These are phyloP conservation scores for Fusarium bactridioides DNA, from an alignment of 2,329 filamentous ascomycete species.

Conservation along the genomic window DNA sequence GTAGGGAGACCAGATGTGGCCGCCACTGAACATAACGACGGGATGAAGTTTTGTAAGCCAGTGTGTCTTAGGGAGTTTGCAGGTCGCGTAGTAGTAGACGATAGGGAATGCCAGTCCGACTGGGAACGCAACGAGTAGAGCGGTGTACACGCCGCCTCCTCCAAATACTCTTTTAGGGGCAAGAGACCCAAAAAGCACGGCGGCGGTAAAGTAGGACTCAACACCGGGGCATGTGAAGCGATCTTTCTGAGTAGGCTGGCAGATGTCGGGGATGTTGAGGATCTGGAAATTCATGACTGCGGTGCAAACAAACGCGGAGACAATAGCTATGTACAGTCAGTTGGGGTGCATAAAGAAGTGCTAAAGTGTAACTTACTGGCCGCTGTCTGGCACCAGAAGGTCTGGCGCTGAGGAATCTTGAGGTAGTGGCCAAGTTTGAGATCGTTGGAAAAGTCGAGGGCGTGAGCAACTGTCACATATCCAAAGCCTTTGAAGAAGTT, in stretches of 20 bases:
- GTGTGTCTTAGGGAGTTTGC: constrained; percentile 44
- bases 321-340: constrained; percentile 28
- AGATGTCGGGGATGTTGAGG: constrained; percentile 47
- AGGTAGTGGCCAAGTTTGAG: constrained; percentile 54
- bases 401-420: constrained; percentile 52
- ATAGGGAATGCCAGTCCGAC: constrained; percentile 49
- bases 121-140: constrained; percentile 51
- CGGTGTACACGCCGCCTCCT: constrained; percentile 46
- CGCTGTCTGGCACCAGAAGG: constrained; percentile 47
- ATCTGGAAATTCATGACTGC: constrained; percentile 51
- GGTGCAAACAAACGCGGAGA: constrained; percentile 47
- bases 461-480: constrained; percentile 49
- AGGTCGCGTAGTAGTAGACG: constrained; percentile 49
- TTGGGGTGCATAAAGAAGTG: rapidly evolving
- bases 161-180: constrained; percentile 50
- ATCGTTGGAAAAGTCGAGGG: constrained; percentile 48
- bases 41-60: constrained; percentile 53
- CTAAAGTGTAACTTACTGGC: constrained; percentile 27
- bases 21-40: constrained; percentile 54
- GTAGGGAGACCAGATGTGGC: constrained; percentile 53
- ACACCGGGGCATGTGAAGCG: constrained; percentile 49
- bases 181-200: constrained; percentile 52
- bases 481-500: constrained; percentile 57
- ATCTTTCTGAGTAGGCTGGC: constrained; percentile 46
- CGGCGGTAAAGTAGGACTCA: constrained; percentile 51